Percentiles rank a stretch among this genome's conserved stretches.
phyloP scores from a whole-genome alignment of 805 yeast genomes.

The Scheffersomyces ergatensis region DNA sequence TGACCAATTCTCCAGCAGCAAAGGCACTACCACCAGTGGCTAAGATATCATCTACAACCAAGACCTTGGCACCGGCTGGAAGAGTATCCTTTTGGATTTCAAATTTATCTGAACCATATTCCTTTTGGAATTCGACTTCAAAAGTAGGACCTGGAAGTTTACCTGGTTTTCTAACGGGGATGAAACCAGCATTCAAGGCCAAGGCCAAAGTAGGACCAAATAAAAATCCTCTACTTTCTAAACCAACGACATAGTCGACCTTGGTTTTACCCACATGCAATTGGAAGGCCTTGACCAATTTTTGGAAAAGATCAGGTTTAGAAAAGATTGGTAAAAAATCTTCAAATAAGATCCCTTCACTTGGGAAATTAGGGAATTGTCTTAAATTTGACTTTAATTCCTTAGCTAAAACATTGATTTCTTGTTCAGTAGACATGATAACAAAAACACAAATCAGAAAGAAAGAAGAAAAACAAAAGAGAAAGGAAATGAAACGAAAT shows the following conservation, averaged over 20 bases:
- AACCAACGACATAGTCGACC: conserved; percentile 88
- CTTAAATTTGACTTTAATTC: conserved; percentile 37
- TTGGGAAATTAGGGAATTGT: conserved; percentile 93
- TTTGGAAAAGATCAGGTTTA: conserved; percentile 75
- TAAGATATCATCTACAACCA: conserved; percentile 92
- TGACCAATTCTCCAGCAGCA: conserved; percentile 87
- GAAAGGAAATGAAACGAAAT: too few species aligned
- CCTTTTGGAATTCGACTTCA: conserved; percentile 77
- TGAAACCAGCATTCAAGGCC: conserved; percentile 83
- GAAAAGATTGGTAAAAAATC: conserved; percentile 95
- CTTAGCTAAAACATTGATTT: conserved; percentile 30
- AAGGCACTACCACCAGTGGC: conserved; percentile 98
- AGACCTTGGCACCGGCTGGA: conserved; percentile 74
- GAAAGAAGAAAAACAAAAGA: too few species aligned
- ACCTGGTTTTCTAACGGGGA: conserved; percentile 94
- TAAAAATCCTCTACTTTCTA: conserved; percentile 95
- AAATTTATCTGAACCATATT: conserved; percentile 87
- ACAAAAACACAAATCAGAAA: not conserved
- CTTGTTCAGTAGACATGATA: conserved; percentile 8
- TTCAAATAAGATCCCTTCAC: conserved; percentile 89
- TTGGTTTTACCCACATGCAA: conserved; percentile 63
- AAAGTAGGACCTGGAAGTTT: conserved; percentile 86
- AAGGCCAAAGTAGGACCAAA: conserved; percentile 96
- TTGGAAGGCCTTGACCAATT: conserved; percentile 77
- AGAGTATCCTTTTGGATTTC: conserved; percentile 85